phyloP scores from a whole-genome alignment of 2,329 filamentous ascomycete species.

The Colletotrichum filicis region DNA sequence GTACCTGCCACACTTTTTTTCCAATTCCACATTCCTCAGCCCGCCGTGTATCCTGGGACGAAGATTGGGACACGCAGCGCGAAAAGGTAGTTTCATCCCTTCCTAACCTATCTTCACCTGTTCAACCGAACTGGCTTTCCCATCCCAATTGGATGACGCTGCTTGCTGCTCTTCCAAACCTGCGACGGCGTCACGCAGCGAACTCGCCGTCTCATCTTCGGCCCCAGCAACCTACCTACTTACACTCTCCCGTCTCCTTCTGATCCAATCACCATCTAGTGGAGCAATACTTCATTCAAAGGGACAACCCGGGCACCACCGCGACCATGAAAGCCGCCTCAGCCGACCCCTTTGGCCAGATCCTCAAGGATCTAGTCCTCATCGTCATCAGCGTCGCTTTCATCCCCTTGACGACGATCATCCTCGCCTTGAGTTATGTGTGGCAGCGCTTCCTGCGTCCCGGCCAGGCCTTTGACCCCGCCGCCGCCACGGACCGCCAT shows the following conservation, averaged over 20 bases:
- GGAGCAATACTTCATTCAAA: neutral
- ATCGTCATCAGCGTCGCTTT: conserved; percentile 26
- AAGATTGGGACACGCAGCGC: neutral
- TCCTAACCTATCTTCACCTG: neutral
- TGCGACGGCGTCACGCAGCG: neutral
- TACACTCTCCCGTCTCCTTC: neutral
- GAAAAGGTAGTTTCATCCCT: conserved; percentile 13
- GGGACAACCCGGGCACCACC: neutral
- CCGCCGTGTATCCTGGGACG: conserved; percentile 15
- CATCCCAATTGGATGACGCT: neutral
- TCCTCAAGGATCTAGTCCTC: conserved; percentile 31
- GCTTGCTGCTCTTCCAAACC: neutral
- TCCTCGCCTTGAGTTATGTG: conserved; percentile 13
- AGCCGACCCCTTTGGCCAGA: conserved; percentile 15
- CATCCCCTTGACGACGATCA: conserved; percentile 20
- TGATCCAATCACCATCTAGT: neutral
- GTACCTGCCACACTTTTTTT: neutral
- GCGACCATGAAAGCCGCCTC: conserved; percentile 19
- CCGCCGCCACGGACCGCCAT: neutral
- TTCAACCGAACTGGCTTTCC: neutral
- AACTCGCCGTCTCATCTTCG: conserved; percentile 28
- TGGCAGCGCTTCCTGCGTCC: conserved; percentile 17
- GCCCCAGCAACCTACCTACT: neutral
- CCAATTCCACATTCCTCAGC: conserved; percentile 5
- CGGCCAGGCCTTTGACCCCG: neutral